Percentiles rank a stretch among this genome's conserved stretches.
Conservation (phyloP, 768 basidiomycete genomes). For the Podaxis sp. region DNA sequence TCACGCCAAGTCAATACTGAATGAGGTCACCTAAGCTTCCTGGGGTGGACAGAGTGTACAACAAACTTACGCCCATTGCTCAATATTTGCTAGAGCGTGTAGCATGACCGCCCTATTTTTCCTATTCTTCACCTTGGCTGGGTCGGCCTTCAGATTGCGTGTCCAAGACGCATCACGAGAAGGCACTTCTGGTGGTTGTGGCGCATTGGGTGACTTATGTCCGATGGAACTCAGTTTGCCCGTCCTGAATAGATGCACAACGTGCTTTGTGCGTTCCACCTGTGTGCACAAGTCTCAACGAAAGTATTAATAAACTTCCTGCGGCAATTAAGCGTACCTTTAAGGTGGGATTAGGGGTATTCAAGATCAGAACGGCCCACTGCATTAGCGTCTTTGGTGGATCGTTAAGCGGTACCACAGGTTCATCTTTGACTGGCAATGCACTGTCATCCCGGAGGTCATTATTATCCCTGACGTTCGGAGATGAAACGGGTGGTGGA, state of each 20-base stretch:
- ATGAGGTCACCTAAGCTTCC: neutral
- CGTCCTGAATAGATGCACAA: constrained; percentile 65
- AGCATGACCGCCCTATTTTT: constrained; percentile 73
- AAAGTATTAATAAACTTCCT: neutral
- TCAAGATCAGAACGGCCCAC: constrained; percentile 77
- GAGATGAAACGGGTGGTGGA: constrained; percentile 43
- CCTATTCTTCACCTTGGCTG: constrained; percentile 54
- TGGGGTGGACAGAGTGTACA: neutral
- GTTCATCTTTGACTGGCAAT: constrained; percentile 32
- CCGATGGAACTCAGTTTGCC: constrained; percentile 69
- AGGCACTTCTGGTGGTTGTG: constrained; percentile 60
- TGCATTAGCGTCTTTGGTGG: constrained; percentile 70
- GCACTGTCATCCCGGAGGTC: constrained; percentile 9
- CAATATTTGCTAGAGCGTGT: constrained; percentile 82
- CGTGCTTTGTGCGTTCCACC: constrained; percentile 70
- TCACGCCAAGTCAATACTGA: constrained; percentile 72
- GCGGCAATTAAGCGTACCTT: constrained; percentile 10
- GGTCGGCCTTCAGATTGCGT: constrained; percentile 50
- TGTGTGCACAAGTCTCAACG: constrained; percentile 20
- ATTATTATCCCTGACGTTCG: constrained; percentile 1
- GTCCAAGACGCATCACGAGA: constrained; percentile 53
- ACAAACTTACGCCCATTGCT: constrained; percentile 79
- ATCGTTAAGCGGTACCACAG: constrained; percentile 45
- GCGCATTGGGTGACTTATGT: constrained; percentile 47
- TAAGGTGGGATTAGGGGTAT: constrained; percentile 60